Evolutionary conservation across 306 rosid genomes (phyloP), one percentile per base, ranked within the genome.

Genomic region (Psophocarpus tetragonolobus): DNA sequence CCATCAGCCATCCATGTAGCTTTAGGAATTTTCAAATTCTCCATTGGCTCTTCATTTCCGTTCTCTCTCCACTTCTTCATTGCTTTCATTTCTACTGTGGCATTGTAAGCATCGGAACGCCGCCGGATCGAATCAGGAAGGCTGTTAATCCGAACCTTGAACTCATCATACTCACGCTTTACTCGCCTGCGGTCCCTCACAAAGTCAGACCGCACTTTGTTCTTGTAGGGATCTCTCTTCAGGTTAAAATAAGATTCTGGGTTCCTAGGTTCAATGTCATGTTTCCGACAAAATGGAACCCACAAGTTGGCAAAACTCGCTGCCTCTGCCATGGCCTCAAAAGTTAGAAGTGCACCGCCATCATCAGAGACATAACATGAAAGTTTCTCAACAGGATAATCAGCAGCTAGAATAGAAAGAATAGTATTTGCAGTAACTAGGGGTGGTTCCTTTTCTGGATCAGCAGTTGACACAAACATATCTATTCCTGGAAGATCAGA

Each of bases 321-420:
- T 29, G 97, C 97, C 87, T 89, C 92, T 1, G 97, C 97, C 94
- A 88, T 89, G 71, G 97, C 97, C 87, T 91, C 94, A 56, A 91
- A 91, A 38, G 97, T 91, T 23, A 91, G 83, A 27, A 91, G 97
- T n/a, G 94, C 87, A n/a, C 97, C 92, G 4, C 97, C 97, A 45
- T 91, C 97, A 6, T 91, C 97, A 67, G 97, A 91, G 71, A 91
- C 97, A 84, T 88, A 91, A 75, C 97, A 91, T 6, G 97, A 53
- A 47, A 91, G 97, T 81, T 89, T 89, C 77, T 91, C 92, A 39
- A 89, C 92, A 14, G 97, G 97, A 68, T 91, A 91, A 54, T 89
- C 92, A 24, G 87, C 87, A 32, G 92, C 97, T 27, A 91, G 85
- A 56, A 91, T 89, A 2, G 97, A 91, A 3, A 91, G 91, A 76